Evolutionary conservation across 352 stramenopile species (phyloP).

Genomic region (Globisporangium spinosum): DNA sequence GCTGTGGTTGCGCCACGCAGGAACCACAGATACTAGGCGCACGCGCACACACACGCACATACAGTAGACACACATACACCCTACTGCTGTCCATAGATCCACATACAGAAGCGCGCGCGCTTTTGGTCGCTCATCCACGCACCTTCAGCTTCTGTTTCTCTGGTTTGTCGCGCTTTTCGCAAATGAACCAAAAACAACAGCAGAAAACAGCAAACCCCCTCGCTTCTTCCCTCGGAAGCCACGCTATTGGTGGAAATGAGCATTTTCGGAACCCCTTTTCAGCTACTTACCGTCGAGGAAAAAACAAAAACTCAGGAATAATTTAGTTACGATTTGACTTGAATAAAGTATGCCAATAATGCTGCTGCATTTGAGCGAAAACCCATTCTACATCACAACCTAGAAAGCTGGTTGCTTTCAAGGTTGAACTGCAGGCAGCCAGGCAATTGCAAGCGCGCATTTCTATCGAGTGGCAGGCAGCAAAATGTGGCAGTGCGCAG

Average conservation of each 20-base stretch:
- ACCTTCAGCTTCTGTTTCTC: constrained; percentile 2
- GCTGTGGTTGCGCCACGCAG: not conserved
- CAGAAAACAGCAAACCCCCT: not conserved
- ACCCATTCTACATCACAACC: no score
- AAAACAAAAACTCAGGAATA: not conserved
- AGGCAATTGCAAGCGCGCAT: not conserved
- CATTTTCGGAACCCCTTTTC: not conserved
- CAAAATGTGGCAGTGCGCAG: constrained; percentile 12
- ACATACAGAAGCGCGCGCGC: not conserved
- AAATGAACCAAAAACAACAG: not conserved
- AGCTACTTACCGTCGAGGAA: not conserved
- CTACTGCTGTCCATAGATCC: not conserved
- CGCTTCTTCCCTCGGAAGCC: not conserved
- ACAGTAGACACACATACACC: not conserved
- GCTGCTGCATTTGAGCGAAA: no score
- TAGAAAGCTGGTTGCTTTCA: no score
- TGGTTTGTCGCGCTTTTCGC: not conserved
- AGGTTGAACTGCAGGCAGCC: not conserved
- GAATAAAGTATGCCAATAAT: no score
- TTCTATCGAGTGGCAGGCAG: not conserved
- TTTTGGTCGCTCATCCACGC: not conserved
- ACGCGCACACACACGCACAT: not conserved
- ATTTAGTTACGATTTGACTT: no score
- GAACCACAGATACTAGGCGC: not conserved
- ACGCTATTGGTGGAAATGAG: constrained; percentile 28